phyloP scores from a whole-genome alignment of 2,329 filamentous ascomycete genomes.

The Geosmithia putterillii region DNA sequence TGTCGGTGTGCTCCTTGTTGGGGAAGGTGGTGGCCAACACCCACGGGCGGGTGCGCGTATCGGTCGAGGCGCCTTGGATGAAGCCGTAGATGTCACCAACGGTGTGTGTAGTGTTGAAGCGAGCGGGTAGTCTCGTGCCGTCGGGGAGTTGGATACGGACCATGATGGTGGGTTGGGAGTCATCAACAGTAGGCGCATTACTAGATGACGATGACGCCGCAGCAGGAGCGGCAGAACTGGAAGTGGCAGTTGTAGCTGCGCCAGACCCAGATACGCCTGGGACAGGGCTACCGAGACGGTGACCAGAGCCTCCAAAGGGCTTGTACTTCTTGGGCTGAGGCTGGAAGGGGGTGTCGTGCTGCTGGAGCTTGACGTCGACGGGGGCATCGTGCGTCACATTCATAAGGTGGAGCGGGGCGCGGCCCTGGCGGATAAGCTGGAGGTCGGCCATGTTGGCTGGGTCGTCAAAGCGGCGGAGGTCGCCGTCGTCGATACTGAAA shows the following conservation, averaged over 20 bases:
- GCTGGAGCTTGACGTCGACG: constrained; percentile 67
- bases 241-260: constrained; percentile 8
- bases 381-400: constrained; percentile 63
- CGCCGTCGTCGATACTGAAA: constrained; percentile 75
- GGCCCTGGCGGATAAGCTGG: constrained; percentile 63
- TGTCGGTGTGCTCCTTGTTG: constrained; percentile 67
- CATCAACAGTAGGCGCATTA: constrained; percentile 36
- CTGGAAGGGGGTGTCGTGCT: constrained; percentile 60
- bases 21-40: constrained; percentile 75
- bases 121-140: constrained; percentile 62
- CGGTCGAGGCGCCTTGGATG: constrained; percentile 50
- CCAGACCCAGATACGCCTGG: constrained; percentile 36
- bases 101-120: constrained; percentile 72
- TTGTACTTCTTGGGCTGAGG: constrained; percentile 63
- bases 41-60: constrained; percentile 47
- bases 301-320: constrained; percentile 61
- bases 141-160: constrained; percentile 71
- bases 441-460: constrained; percentile 61
- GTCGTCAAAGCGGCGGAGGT: constrained; percentile 67
- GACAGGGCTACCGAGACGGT: constrained; percentile 65
- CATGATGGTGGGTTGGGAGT: constrained; percentile 53
- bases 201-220: constrained; percentile 15
- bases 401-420: constrained; percentile 67
- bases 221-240: constrained; percentile 14
- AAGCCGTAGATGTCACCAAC: constrained; percentile 69